These are phyloP conservation scores for Oidium heveae DNA, from an alignment of 2,329 filamentous ascomycete species.

Conservation along the genomic window DNA sequence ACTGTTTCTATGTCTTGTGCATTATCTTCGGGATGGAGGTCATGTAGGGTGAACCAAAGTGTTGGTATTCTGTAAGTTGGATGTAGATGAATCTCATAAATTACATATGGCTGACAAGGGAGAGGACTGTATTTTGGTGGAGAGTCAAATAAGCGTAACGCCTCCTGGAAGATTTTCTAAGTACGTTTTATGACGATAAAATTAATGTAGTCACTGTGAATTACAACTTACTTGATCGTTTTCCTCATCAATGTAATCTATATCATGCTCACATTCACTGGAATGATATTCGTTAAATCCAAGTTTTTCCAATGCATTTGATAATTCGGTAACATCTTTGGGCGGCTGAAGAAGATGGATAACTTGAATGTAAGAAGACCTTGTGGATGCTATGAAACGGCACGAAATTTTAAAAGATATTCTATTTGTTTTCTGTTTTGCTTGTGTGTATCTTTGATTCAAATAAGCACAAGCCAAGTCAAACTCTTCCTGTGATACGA, in stretches of 20 bases:
- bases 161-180: conserved; percentile 6
- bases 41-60: conserved; percentile 46
- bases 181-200: not conserved
- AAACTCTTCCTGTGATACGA: conserved; percentile 35
- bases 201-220: not conserved
- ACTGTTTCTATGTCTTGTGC: conserved; percentile 38
- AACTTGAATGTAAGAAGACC: conserved; percentile 12
- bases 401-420: conserved; percentile 28
- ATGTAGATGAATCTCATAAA: conserved; percentile 51
- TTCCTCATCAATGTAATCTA: conserved; percentile 10
- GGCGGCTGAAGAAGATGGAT: conserved; percentile 10
- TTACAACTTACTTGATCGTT: conserved; percentile 9
- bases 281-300: conserved; percentile 2
- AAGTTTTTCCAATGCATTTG: conserved; percentile 8
- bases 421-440: conserved; percentile 28
- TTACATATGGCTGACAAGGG: conserved; percentile 19
- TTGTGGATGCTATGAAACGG: conserved; percentile 14
- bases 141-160: conserved; percentile 3
- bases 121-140: conserved; percentile 8
- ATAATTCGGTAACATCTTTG: conserved; percentile 10
- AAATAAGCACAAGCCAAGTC: conserved; percentile 36
- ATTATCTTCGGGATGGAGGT: conserved; percentile 26
- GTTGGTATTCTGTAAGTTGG: conserved; percentile 51
- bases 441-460: conserved; percentile 31
- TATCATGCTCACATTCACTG: conserved; percentile 5